Conservation (phyloP, 2,329 filamentous ascomycete species). For the Apiospora kogelbergensis region DNA sequence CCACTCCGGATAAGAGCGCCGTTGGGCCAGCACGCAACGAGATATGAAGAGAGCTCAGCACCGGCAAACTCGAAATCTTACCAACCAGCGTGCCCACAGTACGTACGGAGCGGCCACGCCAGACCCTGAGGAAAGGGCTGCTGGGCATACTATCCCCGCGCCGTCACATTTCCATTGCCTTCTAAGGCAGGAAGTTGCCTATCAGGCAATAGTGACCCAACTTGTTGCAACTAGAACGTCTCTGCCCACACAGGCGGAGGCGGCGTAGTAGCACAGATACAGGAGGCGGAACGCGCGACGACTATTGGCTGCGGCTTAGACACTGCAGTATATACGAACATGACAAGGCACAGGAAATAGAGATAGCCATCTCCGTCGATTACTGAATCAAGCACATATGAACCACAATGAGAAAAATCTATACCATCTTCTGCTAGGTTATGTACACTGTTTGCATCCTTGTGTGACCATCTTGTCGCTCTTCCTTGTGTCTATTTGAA, state of each 20-base stretch:
- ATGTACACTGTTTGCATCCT: slow-evolving; percentile 25
- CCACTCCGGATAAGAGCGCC: neutral
- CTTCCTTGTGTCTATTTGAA: slow-evolving; percentile 48
- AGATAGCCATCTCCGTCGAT: neutral
- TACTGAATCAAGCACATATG: neutral
- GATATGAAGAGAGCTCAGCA: slow-evolving; percentile 9
- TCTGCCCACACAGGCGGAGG: neutral
- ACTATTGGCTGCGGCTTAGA: neutral
- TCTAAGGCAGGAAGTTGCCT: neutral
- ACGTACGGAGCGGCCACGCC: neutral
- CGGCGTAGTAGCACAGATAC: neutral
- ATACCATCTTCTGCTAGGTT: slow-evolving; percentile 15
- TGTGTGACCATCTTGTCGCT: neutral
- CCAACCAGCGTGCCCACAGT: neutral
- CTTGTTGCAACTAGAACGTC: neutral
- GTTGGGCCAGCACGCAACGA: slow-evolving; percentile 12
- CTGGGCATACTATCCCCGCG: neutral
- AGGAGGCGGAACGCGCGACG: neutral
- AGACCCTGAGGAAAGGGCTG: neutral
- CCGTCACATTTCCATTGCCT: neutral
- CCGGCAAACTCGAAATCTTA: neutral
- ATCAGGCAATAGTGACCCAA: neutral
- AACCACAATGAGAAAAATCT: slow-evolving; percentile 15
- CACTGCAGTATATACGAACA: neutral
- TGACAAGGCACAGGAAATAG: neutral